Evolutionary conservation across 73 alveolate species (phyloP).

Genomic region (Paraurostyla sp.): DNA sequence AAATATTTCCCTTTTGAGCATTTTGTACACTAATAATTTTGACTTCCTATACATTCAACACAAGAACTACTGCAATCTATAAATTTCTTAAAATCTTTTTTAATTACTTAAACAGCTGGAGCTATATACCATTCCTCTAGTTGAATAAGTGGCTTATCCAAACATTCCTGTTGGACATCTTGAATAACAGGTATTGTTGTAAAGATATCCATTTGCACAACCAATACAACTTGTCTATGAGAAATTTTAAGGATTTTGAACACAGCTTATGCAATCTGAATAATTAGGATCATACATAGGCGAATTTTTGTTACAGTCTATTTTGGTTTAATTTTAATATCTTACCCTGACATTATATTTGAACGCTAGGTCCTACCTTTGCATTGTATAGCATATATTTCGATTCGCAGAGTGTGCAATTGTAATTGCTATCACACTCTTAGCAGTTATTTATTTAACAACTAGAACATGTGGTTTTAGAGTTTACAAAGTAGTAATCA

Average conservation of each 20-base stretch:
- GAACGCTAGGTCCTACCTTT: background rate
- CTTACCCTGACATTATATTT: constrained; percentile 13
- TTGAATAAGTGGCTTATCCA: background rate
- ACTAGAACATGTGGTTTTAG: background rate
- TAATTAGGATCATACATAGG: background rate
- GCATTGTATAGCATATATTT: background rate
- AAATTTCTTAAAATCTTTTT: background rate
- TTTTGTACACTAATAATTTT: background rate
- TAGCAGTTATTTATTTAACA: background rate
- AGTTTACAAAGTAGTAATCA: background rate
- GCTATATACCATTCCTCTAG: background rate
- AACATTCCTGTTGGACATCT: background rate
- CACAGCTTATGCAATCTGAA: constrained; percentile 1
- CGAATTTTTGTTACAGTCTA: background rate
- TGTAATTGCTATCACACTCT: constrained; percentile 7
- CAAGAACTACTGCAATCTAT: background rate
- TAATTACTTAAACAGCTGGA: background rate
- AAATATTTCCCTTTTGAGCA: background rate
- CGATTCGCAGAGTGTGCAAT: background rate
- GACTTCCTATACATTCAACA: background rate
- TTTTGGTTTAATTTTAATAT: background rate
- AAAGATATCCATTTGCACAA: background rate
- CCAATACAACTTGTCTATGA: background rate
- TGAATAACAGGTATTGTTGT: background rate
- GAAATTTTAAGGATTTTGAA: background rate